Percentiles rank a stretch among this genome's conserved stretches.
Conservation (phyloP, 805 yeast species). For the Saccharomyces kudriavzevii region DNA sequence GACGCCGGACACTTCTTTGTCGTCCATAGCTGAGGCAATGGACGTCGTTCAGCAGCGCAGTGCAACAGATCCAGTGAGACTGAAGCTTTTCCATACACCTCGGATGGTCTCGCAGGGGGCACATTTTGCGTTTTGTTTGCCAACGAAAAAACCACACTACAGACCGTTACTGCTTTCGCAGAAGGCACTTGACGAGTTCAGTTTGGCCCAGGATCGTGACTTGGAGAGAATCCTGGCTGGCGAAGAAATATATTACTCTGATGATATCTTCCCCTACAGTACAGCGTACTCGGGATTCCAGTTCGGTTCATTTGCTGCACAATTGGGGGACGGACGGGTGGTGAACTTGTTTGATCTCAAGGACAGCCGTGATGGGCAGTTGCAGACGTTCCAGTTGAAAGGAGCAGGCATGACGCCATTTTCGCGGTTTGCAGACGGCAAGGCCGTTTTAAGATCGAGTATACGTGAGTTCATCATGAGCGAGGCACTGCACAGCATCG, state of each 20-base stretch:
- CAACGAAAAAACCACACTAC: slow-evolving; percentile 50
- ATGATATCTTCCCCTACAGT: slow-evolving; percentile 64
- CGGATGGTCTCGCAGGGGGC: slow-evolving; percentile 47
- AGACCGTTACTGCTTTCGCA: slow-evolving; percentile 50
- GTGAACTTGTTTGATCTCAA: slow-evolving; percentile 67
- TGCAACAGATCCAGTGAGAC: slow-evolving; percentile 13
- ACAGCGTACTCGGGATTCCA: slow-evolving; percentile 95
- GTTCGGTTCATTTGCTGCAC: slow-evolving; percentile 95
- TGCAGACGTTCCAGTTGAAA: slow-evolving; percentile 57
- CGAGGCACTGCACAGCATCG: slow-evolving; percentile 71
- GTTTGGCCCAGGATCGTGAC: slow-evolving; percentile 40
- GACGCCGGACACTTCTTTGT: slow-evolving; percentile 28
- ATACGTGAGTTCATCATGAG: slow-evolving; percentile 81
- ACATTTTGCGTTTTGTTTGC: slow-evolving; percentile 64
- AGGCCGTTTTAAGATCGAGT: slow-evolving; percentile 82
- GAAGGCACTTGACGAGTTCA: slow-evolving; percentile 54
- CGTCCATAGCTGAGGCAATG: slow-evolving; percentile 25
- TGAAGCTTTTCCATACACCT: slow-evolving; percentile 38
- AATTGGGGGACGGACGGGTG: slow-evolving; percentile 92
- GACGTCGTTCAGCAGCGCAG: slow-evolving; percentile 16
- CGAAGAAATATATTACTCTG: slow-evolving; percentile 33
- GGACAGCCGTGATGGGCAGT: slow-evolving; percentile 35
- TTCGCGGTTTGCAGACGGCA: slow-evolving; percentile 94
- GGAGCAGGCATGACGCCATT: slow-evolving; percentile 91
- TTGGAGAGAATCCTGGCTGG: slow-evolving; percentile 60